Base-by-base conservation (phyloP, 2,329 filamentous ascomycete genomes). In the Clarireedia homoeocarpa region DNA sequence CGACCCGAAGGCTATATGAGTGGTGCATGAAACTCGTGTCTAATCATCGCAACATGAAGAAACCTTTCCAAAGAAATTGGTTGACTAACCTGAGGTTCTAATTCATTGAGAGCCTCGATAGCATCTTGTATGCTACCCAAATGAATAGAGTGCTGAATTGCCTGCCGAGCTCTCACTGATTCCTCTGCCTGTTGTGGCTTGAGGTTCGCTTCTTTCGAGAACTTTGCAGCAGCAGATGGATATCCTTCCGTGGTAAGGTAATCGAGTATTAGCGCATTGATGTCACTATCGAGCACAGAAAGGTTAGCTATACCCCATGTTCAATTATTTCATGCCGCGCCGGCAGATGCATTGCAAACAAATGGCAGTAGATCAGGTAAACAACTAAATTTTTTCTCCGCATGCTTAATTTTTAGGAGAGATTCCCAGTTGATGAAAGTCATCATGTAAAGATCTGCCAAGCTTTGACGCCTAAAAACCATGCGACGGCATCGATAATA, bases 371-470 rank as follows among this genome's bases (percentile, higher is more conserved):
- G 69, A 60, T 87, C 84, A 86, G 83, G 84, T 80, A 80, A 75
- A 83, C 84, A 88, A 86, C 83, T 88, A 85, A 89, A 85, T 79
- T 75, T 78, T 73, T 84, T 90, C 84, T 99, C 94, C 86, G 89
- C 94, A 99, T 81, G 74, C 66, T 63, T 72, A 75, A 77, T 74
- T 83, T 81, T 89, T 97, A 89, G 88, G 94, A 99, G 95, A 99
- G 94, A 99, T 99, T 99, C 94, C 94, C 94, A 99, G 96, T 89
- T 85, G 67, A 85, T 80, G 75, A 75, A 80, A 77, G 89, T 95
- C 91, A 95, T 95, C 78, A 83, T 77, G 66, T 75, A 68, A 34
- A 66, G 67, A 71, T 65, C 67, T 67, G 67, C 62, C 67, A 60
- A 34, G 51, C 54, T 67, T 48, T 59, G 56, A 27, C 53, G 53